phyloP scores from a whole-genome alignment of 2,329 filamentous ascomycete genomes.

The Alternaria postmessia region DNA sequence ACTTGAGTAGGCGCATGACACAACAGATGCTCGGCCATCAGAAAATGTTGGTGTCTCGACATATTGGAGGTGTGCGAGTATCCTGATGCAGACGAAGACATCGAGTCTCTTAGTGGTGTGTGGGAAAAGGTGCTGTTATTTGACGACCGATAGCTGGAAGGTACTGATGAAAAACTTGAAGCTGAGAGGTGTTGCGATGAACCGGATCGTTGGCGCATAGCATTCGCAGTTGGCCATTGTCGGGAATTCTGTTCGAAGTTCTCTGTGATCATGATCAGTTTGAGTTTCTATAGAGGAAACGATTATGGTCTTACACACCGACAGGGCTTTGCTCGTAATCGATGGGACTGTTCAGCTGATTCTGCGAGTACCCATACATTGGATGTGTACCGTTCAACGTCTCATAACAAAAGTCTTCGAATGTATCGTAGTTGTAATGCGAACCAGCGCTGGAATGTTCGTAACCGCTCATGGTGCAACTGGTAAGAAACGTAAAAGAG shows the following conservation, averaged over 20 bases:
- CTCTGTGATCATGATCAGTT: conserved; percentile 18
- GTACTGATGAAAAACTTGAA: conserved; percentile 31
- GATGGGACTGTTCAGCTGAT: background rate
- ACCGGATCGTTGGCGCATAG: conserved; percentile 9
- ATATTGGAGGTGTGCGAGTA: conserved; percentile 29
- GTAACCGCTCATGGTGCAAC: conserved; percentile 19
- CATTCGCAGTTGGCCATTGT: conserved; percentile 16
- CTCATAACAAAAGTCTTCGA: background rate
- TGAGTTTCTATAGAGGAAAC: background rate
- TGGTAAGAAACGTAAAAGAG: background rate
- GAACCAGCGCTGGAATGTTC: conserved; percentile 19
- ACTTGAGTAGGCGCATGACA: conserved; percentile 8
- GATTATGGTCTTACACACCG: background rate
- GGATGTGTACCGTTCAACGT: background rate
- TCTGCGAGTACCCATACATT: background rate
- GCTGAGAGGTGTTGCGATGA: conserved; percentile 27
- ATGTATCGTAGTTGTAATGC: conserved; percentile 10
- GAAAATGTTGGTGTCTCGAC: conserved; percentile 19
- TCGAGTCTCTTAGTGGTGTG: conserved; percentile 26
- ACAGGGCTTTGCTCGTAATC: background rate
- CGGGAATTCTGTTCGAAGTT: conserved; percentile 11
- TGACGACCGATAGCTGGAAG: conserved; percentile 28
- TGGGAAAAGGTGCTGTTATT: conserved; percentile 30
- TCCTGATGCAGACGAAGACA: conserved; percentile 33
- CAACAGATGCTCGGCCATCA: conserved; percentile 20